These are phyloP conservation scores for Vitis hybrid DNA, from an alignment of 177 flowering plant species.

Conservation along the genomic window DNA sequence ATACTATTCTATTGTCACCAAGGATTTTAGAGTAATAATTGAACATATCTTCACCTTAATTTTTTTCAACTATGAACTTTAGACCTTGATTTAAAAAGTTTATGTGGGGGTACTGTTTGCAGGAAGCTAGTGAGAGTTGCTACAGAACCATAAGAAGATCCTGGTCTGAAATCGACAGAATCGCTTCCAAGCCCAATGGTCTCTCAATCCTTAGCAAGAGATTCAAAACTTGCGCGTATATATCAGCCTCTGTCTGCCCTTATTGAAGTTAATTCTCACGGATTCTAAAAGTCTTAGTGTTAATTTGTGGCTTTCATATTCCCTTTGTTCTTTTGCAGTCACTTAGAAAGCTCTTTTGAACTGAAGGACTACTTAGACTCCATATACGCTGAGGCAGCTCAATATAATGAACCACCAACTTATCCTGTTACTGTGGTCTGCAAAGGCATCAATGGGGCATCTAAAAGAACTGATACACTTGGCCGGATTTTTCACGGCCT, in stretches of 20 bases:
- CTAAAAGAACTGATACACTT: slow-evolving; percentile 28
- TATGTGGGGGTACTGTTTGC: background rate
- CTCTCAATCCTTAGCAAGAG: slow-evolving; percentile 34
- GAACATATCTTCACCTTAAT: no score
- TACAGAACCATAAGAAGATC: slow-evolving; percentile 36
- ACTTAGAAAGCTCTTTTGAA: slow-evolving; percentile 12
- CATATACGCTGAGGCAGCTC: slow-evolving; percentile 26
- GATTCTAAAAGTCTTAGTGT: background rate
- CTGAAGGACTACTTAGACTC: slow-evolving; percentile 29
- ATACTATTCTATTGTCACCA: slow-evolving; percentile 37
- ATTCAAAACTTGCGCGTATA: slow-evolving; percentile 53
- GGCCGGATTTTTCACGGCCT: slow-evolving; percentile 36
- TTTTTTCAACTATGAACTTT: background rate
- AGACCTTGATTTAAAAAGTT: background rate
- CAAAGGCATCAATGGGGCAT: slow-evolving; percentile 27
- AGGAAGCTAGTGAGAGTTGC: slow-evolving; percentile 47
- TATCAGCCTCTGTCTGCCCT: background rate
- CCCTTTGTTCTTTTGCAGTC: slow-evolving; percentile 9
- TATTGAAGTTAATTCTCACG: background rate
- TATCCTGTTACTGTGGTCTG: slow-evolving; percentile 25
- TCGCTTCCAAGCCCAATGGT: slow-evolving; percentile 39
- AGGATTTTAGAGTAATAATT: slow-evolving; percentile 27
- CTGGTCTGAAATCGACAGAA: slow-evolving; percentile 42
- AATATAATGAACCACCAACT: slow-evolving; percentile 27
- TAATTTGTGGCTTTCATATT: background rate